Conservation (phyloP, 768 basidiomycete genomes). For the Lactifluus piperatus region DNA sequence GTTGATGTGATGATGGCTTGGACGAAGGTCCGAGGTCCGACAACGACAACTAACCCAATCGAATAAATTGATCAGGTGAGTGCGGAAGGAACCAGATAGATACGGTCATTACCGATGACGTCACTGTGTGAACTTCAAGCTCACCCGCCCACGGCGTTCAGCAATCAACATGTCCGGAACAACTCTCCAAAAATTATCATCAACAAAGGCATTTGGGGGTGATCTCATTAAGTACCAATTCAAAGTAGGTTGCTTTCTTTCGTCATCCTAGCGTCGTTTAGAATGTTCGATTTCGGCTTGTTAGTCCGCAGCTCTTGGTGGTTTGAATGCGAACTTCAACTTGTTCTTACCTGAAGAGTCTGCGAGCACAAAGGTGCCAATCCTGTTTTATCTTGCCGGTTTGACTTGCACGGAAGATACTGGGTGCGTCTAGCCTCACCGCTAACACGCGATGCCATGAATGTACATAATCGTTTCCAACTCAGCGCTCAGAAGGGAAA, state of each 20-base stretch:
- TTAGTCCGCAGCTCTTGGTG: constrained; percentile 65
- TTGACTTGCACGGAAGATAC: constrained; percentile 91
- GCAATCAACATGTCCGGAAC: constrained; percentile 19
- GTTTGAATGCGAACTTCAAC: constrained; percentile 71
- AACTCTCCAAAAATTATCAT: constrained; percentile 58
- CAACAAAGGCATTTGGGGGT: constrained; percentile 76
- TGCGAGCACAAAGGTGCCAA: constrained; percentile 40
- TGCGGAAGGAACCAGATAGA: no score
- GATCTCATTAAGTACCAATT: constrained; percentile 66
- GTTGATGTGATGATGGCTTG: no score
- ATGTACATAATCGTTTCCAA: constrained; percentile 25
- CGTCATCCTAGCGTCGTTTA: background rate
- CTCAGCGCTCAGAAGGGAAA: constrained; percentile 85
- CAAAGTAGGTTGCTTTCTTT: constrained; percentile 39
- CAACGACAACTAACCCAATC: no score
- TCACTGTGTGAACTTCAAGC: background rate
- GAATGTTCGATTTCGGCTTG: constrained; percentile 6
- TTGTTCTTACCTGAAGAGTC: constrained; percentile 73
- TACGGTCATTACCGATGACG: constrained; percentile 1
- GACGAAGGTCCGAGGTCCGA: no score
- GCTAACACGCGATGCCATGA: background rate
- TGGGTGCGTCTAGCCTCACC: constrained; percentile 41
- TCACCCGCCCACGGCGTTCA: background rate
- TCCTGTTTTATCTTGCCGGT: constrained; percentile 85
- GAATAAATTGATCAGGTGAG: no score